These are phyloP conservation scores for Calonectria multiphialidica DNA, from an alignment of 2,329 filamentous ascomycete species.

Conservation along the genomic window DNA sequence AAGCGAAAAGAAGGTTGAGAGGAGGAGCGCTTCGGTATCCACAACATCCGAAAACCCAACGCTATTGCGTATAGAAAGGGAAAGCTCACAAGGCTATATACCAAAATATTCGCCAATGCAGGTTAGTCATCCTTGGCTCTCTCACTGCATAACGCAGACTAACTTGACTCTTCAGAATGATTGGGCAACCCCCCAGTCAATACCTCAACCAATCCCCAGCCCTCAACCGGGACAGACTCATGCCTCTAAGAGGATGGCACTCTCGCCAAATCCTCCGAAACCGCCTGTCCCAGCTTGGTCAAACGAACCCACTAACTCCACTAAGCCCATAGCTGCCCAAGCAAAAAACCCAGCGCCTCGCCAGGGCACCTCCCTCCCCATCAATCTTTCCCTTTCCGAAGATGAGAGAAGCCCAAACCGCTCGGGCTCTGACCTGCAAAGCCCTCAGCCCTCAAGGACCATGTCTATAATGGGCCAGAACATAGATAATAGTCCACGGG, in stretches of 20 bases:
- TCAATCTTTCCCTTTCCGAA: conserved; percentile 69
- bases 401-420: conserved; percentile 70
- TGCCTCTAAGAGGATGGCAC: conserved; percentile 64
- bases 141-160: neutral
- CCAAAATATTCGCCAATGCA: conserved; percentile 50
- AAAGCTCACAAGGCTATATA: conserved; percentile 44
- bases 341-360: conserved; percentile 38
- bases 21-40: conserved; percentile 55
- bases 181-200: conserved; percentile 58
- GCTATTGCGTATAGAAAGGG: conserved; percentile 50
- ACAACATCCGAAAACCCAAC: conserved; percentile 48
- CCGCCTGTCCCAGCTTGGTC: conserved; percentile 68
- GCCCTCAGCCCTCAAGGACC: conserved; percentile 61
- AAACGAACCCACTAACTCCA: conserved; percentile 46
- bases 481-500: conserved; percentile 71
- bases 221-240: conserved; percentile 51
- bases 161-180: conserved; percentile 50
- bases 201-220: conserved; percentile 46
- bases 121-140: conserved; percentile 40
- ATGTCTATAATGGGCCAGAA: conserved; percentile 50
- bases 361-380: conserved; percentile 52
- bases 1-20: conserved; percentile 61
- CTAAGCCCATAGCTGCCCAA: conserved; percentile 35
- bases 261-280: conserved; percentile 63
- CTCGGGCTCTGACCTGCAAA: conserved; percentile 62